Percentiles rank a stretch among this genome's conserved stretches.
Evolutionary conservation across 2,329 filamentous ascomycete genomes (phyloP).

Genomic region (Ambrosiella beaveri): DNA sequence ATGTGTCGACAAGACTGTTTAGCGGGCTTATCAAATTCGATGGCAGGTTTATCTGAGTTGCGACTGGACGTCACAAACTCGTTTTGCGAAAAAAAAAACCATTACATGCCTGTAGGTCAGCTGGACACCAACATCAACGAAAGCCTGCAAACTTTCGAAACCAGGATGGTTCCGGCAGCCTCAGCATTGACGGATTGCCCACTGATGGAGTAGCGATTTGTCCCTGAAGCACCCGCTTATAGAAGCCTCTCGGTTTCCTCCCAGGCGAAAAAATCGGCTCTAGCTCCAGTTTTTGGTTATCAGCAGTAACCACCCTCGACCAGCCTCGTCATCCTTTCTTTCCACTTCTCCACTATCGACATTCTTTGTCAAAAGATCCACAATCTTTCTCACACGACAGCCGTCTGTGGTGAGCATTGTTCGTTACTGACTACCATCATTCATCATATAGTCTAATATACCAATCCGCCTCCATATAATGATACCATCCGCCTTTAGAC

Average conservation of each 20-base stretch:
- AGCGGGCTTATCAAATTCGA: background rate
- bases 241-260: background rate
- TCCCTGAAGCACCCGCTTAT: background rate
- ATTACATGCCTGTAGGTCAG: background rate
- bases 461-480: slow-evolving; percentile 20
- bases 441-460: slow-evolving; percentile 11
- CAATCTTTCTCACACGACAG: background rate
- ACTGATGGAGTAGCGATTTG: background rate
- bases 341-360: slow-evolving; percentile 2
- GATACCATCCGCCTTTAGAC: slow-evolving; percentile 39
- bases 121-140: background rate
- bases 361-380: slow-evolving; percentile 2
- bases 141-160: background rate
- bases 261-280: background rate
- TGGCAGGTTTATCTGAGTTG: background rate
- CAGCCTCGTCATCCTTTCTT: slow-evolving; percentile 6
- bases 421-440: slow-evolving; percentile 4
- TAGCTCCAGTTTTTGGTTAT: slow-evolving; percentile 4
- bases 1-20: background rate
- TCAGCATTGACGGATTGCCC: background rate
- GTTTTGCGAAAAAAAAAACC: background rate
- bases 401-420: background rate
- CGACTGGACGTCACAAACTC: background rate
- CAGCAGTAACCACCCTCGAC: background rate
- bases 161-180: background rate